Evolutionary conservation across 176 grass and related monocot species (phyloP).

Genomic region (Tillandsia leiboldiana): DNA sequence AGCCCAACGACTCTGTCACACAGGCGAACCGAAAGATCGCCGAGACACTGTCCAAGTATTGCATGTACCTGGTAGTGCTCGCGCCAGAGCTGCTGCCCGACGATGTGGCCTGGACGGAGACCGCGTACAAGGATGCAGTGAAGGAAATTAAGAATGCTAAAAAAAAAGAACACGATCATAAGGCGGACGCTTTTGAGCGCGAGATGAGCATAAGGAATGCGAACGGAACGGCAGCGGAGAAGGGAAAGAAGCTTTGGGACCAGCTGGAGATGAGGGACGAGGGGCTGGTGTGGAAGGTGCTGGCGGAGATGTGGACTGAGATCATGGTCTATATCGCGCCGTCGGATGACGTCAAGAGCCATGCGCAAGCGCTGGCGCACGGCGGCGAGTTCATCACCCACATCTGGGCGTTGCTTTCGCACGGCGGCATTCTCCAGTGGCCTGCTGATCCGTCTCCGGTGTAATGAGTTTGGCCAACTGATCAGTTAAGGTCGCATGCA

Average conservation of each 20-base stretch:
- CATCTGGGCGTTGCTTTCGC: too few species aligned
- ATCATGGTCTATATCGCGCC: neutral
- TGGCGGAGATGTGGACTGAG: constrained; percentile 7
- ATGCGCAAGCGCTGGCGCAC: neutral
- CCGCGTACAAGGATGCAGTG: constrained; percentile 8
- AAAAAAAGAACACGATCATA: too few species aligned
- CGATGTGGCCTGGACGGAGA: constrained; percentile 3
- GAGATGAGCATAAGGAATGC: too few species aligned
- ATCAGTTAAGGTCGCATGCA: too few species aligned
- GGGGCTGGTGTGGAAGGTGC: neutral
- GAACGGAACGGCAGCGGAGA: too few species aligned
- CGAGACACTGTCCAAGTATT: constrained; percentile 19
- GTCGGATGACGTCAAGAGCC: neutral
- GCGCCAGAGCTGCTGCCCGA: constrained; percentile 23
- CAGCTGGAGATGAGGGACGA: neutral
- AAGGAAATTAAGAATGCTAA: neutral
- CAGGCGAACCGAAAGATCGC: too few species aligned
- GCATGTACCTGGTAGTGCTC: constrained; percentile 20
- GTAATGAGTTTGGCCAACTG: too few species aligned
- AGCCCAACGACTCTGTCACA: too few species aligned
- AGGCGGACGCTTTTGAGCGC: too few species aligned
- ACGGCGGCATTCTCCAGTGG: too few species aligned
- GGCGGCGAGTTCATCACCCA: neutral
- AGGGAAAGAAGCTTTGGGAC: neutral
- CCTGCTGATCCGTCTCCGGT: too few species aligned